These are phyloP conservation scores for Lyophyllum semitale DNA, from an alignment of 768 basidiomycete species.

Conservation along the genomic window DNA sequence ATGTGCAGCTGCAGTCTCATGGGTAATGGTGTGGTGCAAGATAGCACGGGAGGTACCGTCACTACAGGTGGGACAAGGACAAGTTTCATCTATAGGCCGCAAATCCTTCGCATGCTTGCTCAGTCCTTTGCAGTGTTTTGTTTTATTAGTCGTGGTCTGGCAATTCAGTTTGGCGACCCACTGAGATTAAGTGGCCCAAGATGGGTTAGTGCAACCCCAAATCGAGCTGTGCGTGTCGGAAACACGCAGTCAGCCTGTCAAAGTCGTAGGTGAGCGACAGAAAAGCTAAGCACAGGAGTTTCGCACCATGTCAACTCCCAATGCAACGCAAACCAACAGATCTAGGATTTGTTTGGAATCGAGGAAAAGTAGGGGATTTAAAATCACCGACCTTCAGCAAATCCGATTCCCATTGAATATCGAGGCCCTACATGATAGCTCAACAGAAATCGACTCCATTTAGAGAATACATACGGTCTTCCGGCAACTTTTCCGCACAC, in stretches of 20 bases:
- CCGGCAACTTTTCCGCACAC: slow-evolving; percentile 77
- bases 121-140: slow-evolving; percentile 46
- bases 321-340: slow-evolving; percentile 84
- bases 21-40: slow-evolving; percentile 73
- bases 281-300: not conserved
- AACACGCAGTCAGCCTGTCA: slow-evolving; percentile 89
- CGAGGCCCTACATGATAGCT: slow-evolving; percentile 61
- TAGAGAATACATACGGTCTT: slow-evolving; percentile 58
- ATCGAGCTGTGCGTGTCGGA: slow-evolving; percentile 89
- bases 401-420: slow-evolving; percentile 92
- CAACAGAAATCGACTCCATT: slow-evolving; percentile 7
- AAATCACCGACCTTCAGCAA: slow-evolving; percentile 71
- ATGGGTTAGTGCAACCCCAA: slow-evolving; percentile 86
- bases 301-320: slow-evolving; percentile 90
- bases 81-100: slow-evolving; percentile 68
- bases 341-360: slow-evolving; percentile 43
- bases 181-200: slow-evolving; percentile 83
- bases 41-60: slow-evolving; percentile 69
- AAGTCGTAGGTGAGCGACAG: not conserved
- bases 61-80: slow-evolving; percentile 86
- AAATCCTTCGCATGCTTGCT: slow-evolving; percentile 73
- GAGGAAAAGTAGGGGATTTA: not conserved
- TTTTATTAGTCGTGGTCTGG: not conserved
- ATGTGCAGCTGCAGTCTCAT: slow-evolving; percentile 86
- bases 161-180: slow-evolving; percentile 30